Evolutionary conservation across 768 basidiomycete genomes (phyloP).

Genomic region (Pulveroboletus sp.): DNA sequence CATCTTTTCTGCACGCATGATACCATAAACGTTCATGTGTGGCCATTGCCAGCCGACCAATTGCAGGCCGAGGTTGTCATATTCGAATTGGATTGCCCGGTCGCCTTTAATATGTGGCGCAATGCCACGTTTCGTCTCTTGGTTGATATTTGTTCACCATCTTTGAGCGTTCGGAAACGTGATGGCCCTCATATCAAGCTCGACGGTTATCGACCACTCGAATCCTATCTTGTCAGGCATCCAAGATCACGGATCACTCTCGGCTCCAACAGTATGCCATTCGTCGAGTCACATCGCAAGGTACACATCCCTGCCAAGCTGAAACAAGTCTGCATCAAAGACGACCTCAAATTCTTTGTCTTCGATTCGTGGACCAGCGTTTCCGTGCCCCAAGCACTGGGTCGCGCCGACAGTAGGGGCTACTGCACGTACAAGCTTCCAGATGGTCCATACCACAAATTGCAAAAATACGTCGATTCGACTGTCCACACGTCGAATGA

Average conservation of each 20-base stretch:
- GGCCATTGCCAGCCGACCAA: constrained; percentile 39
- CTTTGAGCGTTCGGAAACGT: not conserved
- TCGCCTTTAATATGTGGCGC: not conserved
- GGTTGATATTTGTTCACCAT: constrained; percentile 30
- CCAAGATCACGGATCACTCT: constrained; percentile 31
- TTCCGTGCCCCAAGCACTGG: constrained; percentile 5
- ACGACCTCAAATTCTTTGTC: too few relatives aligned
- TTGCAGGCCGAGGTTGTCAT: constrained; percentile 4
- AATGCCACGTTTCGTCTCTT: constrained; percentile 25
- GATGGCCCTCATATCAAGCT: constrained; percentile 1
- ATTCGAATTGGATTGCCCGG: not conserved
- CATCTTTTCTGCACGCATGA: not conserved
- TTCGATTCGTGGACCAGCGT: too few relatives aligned
- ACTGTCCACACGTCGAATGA: constrained; percentile 40
- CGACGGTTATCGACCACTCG: not conserved
- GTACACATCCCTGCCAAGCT: not conserved
- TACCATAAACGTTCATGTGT: constrained; percentile 36
- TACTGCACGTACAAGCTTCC: constrained; percentile 34
- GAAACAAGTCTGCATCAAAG: not conserved
- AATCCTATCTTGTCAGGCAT: not conserved
- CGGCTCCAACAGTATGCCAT: constrained; percentile 36
- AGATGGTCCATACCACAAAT: constrained; percentile 27
- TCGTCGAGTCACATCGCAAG: constrained; percentile 12
- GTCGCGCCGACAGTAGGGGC: constrained; percentile 2
- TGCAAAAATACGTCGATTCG: constrained; percentile 34